A percentile compares a stretch with the other conserved stretches of the same genome.
phyloP scores from a whole-genome alignment of 169 alveolate species.

The Plasmodium ovale region DNA sequence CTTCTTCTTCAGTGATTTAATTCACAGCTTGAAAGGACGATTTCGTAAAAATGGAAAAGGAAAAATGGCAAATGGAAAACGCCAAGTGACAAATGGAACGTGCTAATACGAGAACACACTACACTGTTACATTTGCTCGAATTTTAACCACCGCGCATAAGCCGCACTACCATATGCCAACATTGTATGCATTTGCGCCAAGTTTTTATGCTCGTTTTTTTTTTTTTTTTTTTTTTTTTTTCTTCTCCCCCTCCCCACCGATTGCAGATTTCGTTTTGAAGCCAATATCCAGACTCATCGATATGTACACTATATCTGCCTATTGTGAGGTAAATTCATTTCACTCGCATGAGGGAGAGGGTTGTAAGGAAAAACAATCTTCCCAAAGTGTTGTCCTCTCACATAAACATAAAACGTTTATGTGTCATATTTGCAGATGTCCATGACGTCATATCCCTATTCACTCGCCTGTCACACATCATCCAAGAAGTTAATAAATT shows the following conservation, averaged over 20 bases:
- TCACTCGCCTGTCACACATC: constrained; percentile 21
- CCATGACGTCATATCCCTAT: constrained; percentile 59
- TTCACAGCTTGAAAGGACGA: constrained; percentile 31
- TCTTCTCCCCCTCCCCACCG: neutral
- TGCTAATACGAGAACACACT: too few relatives aligned
- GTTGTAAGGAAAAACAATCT: neutral
- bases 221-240: neutral
- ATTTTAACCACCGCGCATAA: too few relatives aligned
- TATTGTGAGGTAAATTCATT: constrained; percentile 47
- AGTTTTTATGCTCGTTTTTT: neutral
- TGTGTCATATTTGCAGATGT: constrained; percentile 22
- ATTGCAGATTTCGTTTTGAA: constrained; percentile 41
- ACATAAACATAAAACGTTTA: neutral
- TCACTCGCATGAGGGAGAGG: too few relatives aligned
- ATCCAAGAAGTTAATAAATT: constrained; percentile 48
- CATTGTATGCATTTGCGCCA: neutral
- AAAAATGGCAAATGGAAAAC: neutral
- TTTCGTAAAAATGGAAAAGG: constrained; percentile 13
- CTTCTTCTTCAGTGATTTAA: constrained; percentile 28
- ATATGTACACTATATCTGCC: constrained; percentile 38
- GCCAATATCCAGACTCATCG: constrained; percentile 46
- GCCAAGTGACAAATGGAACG: too few relatives aligned
- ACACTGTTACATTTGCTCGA: too few relatives aligned
- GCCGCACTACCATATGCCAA: too few relatives aligned
- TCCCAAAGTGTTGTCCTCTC: neutral